Base-by-base conservation (phyloP, 805 yeast species). In the Candida hungchunana region DNA sequence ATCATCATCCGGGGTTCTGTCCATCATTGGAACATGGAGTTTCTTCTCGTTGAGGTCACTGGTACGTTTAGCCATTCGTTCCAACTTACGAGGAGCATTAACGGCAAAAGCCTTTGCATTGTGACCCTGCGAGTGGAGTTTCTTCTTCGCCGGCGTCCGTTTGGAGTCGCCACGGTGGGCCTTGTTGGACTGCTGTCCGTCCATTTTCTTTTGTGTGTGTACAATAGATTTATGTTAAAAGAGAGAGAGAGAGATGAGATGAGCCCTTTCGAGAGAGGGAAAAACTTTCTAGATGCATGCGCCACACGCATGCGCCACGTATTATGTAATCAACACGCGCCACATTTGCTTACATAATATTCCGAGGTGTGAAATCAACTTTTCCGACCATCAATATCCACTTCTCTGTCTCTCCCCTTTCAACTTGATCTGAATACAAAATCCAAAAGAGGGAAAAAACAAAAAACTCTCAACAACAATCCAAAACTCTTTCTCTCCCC, bases 21-120 rank as follows among this genome's bases (percentile, higher is more conserved):
- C 95, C 33, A 93, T 82, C 97, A 93, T 89, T 12, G 98, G 97
- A 15, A 89, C 97, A 67, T 93, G 97, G 55, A 83, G 73, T 55
- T 80, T 83, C 55, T 74, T 80, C 59, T 93, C 97, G 43, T 78
- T 66, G 19, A 71, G 67, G 55, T 93, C 99, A 46, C 82, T 82
- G 6, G 94, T 63, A 58, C 98, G 73, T 55, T 77, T 75, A 44
- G 96, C 95, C 71, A 74, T 79, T 44, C 83, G 73, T 48, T 85
- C 88, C 59, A 89, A 69, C 59, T 86, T 88, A 13, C 93, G 81
- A 1, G 97, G 97, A 18, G 82, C 82, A 18, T 84, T 62, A 17
- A 83, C 87, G 1, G 88, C 85, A 62, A 82, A 84, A 9, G 94
- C 94, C 62, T 81, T 82, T 4, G 85, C 87, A 68, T 83, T 83